Evolutionary conservation across 106 monocot species (phyloP).

Genomic region (Acorus gramineus): DNA sequence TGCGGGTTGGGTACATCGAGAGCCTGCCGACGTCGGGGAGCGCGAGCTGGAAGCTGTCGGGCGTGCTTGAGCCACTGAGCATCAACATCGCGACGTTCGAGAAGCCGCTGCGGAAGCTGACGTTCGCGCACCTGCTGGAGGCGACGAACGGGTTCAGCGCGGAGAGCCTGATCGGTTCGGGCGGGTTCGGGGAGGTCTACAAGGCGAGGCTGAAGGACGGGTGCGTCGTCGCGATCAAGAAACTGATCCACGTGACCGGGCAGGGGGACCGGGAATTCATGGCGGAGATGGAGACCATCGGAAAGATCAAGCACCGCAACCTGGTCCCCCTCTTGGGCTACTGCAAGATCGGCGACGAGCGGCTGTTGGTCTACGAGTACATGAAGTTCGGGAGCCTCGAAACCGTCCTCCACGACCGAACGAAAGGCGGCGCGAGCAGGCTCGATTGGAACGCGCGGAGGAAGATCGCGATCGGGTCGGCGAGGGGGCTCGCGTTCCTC

Average conservation of each 20-base stretch:
- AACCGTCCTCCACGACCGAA: conserved; percentile 28
- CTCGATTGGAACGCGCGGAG: conserved; percentile 59
- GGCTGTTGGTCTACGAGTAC: conserved; percentile 81
- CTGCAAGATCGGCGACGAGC: conserved; percentile 76
- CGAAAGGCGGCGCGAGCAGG: neutral
- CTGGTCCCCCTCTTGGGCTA: conserved; percentile 78
- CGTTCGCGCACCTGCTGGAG: conserved; percentile 66
- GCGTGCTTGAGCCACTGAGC: conserved; percentile 48
- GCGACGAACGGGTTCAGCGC: conserved; percentile 74
- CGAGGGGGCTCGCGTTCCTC: conserved; percentile 69
- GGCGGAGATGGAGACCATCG: conserved; percentile 90
- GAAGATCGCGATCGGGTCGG: conserved; percentile 63
- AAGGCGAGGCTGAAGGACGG: conserved; percentile 64
- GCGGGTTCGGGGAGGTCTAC: conserved; percentile 86
- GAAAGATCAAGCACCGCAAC: conserved; percentile 76
- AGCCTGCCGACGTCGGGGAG: conserved; percentile 33
- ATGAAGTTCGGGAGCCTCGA: conserved; percentile 81
- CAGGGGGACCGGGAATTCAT: conserved; percentile 84
- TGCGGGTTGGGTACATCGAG: conserved; percentile 21
- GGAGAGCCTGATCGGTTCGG: conserved; percentile 64
- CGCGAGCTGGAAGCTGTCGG: conserved; percentile 42
- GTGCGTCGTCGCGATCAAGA: conserved; percentile 62
- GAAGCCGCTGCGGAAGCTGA: conserved; percentile 61
- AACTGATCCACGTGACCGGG: conserved; percentile 48
- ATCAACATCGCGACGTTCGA: conserved; percentile 75